Base-by-base conservation (phyloP, 2,329 filamentous ascomycete species). In the Bipolaris zeicola region DNA sequence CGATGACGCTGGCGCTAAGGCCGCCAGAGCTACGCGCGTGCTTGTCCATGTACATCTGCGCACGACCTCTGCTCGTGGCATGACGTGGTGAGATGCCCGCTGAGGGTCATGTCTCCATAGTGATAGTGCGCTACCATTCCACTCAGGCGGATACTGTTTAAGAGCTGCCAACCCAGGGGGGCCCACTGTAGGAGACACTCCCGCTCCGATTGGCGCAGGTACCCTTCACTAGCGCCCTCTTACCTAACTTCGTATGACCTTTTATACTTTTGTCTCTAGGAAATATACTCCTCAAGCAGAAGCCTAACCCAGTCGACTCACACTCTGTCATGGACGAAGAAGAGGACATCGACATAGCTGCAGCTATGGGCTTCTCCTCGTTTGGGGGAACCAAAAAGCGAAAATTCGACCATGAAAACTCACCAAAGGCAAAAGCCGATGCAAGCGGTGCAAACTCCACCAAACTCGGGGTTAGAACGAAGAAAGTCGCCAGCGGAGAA, bases 341-440 rank as follows among this genome's bases (percentile, higher is more conserved):
- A 39, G 83, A 84, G 50, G 62, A 66, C 39, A 51, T 90, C 14
- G 63, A 65, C 3, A 86, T 91, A 73, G 87, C 87, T 20, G 83
- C 84, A 39, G 82, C 84, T 44, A 89, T 92, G 87, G 90, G 90
- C 61, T 92, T 92, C 75, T 83, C 87, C 7, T 83, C 85, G 55
- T 93, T 93, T 69, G 89, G 89, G 63, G 78, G 82, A 1, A 80
- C 81, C 41, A 90, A 89, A 73, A 89, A 89, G 72, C 83, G 89
- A 58, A 88, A 87, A 68, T 88, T 85, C 74, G 86, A 89, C 67
- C 79, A 83, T 16, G 76, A 80, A 26, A 85, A 85, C 64, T 82
- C 82, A 36, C 80, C 81, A 53, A 74, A 82, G 42, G 67, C 63
- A 39, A 68, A 65, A n/a, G 59, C 54, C 13, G 62, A 63, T 37